A percentile compares a stretch with the other conserved stretches of the same genome.
Evolutionary conservation across 2,329 filamentous ascomycete genomes (phyloP).

Genomic region (Cordyceps pruinosa): DNA sequence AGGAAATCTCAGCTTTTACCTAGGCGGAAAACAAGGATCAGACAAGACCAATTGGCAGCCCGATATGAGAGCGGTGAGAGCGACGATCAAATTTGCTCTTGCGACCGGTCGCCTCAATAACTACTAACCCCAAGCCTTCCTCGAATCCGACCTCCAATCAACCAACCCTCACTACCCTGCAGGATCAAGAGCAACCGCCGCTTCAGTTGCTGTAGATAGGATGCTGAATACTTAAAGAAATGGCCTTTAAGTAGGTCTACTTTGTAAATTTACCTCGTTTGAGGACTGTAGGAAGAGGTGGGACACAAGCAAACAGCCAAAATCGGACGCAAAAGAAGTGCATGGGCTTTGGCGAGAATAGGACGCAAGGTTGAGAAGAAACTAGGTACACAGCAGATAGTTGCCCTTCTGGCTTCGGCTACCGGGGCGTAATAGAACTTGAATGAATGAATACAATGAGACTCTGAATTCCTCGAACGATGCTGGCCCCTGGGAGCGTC

Average conservation of each 20-base stretch:
- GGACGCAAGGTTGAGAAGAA: constrained; percentile 5
- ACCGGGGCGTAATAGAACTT: constrained; percentile 3
- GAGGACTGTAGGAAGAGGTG: neutral
- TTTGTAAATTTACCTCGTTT: constrained; percentile 2
- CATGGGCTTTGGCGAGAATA: constrained; percentile 4
- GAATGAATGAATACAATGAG: neutral
- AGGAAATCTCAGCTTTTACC: constrained; percentile 6
- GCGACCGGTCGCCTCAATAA: neutral
- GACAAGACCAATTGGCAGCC: neutral
- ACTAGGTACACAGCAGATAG: neutral
- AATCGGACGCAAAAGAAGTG: constrained; percentile 1
- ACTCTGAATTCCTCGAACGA: too few species aligned
- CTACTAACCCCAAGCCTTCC: neutral
- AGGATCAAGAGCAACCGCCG: neutral
- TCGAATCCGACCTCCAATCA: neutral
- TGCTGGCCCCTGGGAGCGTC: too few species aligned
- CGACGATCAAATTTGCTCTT: neutral
- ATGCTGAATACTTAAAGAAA: constrained; percentile 1
- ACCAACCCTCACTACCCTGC: neutral
- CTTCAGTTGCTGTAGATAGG: too few species aligned
- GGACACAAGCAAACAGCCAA: neutral
- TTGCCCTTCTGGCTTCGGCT: constrained; percentile 3
- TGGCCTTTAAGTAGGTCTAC: neutral
- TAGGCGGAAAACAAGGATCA: constrained; percentile 3
- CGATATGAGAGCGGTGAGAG: neutral